phyloP scores from a whole-genome alignment of 768 basidiomycete genomes.

The Piloderma croceum region DNA sequence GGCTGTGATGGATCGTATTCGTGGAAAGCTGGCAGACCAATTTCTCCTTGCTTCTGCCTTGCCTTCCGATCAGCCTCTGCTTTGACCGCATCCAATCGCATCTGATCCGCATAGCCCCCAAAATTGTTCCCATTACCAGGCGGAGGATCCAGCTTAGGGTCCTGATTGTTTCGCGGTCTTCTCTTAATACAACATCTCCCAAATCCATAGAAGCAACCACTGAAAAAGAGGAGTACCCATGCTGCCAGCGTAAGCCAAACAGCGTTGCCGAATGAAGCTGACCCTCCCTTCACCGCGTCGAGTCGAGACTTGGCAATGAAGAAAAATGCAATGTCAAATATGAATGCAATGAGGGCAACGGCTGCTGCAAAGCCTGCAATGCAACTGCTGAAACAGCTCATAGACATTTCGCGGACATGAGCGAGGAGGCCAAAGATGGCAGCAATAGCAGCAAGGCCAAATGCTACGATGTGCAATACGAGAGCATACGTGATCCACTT shows the following conservation, averaged over 20 bases:
- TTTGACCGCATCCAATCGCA: conserved; percentile 81
- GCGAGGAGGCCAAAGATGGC: conserved; percentile 82
- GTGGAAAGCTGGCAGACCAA: conserved; percentile 69
- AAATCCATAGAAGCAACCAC: conserved; percentile 80
- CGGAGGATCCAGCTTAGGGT: conserved; percentile 22
- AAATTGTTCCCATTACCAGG: conserved; percentile 14
- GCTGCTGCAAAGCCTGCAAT: conserved; percentile 77
- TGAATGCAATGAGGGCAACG: conserved; percentile 79
- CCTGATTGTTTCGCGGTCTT: conserved; percentile 36
- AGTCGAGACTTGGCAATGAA: conserved; percentile 85
- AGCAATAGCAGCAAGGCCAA: conserved; percentile 64
- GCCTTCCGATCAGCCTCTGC: conserved; percentile 83
- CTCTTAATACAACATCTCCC: conserved; percentile 81
- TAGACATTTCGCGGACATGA: conserved; percentile 81
- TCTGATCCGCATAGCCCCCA: conserved; percentile 55
- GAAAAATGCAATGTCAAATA: conserved; percentile 90
- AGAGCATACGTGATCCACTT: conserved; percentile 96
- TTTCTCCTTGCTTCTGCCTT: conserved; percentile 43
- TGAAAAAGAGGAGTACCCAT: conserved; percentile 82
- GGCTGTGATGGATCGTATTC: conserved; percentile 61
- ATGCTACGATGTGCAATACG: conserved; percentile 86
- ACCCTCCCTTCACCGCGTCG: conserved; percentile 63
- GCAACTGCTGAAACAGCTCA: conserved; percentile 76
- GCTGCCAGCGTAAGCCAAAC: conserved; percentile 89
- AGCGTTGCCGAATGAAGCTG: conserved; percentile 78